phyloP scores from a whole-genome alignment of 176 grass and related monocot genomes.

The Triticum urartu region DNA sequence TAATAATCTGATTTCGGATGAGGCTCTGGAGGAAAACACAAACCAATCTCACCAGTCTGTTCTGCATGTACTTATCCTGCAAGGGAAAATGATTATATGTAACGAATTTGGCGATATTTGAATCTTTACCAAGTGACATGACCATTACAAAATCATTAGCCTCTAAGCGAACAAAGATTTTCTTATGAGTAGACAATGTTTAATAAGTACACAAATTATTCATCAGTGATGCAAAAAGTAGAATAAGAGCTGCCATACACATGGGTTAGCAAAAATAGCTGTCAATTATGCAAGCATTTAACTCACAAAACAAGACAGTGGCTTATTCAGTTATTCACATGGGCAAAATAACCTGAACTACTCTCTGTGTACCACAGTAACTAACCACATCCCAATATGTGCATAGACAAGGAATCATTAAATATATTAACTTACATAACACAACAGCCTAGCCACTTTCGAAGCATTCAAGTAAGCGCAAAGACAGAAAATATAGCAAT shows the following conservation, averaged over 20 bases:
- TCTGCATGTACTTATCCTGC: slow-evolving; percentile 99
- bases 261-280: background rate
- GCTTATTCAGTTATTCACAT: background rate
- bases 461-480: background rate
- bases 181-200: background rate
- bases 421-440: background rate
- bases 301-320: slow-evolving; percentile 11
- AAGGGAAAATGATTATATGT: slow-evolving; percentile 4
- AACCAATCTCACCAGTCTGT: slow-evolving; percentile 96
- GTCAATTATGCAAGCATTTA: background rate
- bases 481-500: background rate
- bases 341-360: slow-evolving; percentile 7
- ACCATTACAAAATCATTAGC: background rate
- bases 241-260: background rate
- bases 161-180: background rate
- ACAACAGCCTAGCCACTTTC: background rate
- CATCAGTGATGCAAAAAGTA: slow-evolving; percentile 9
- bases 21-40: slow-evolving; percentile 97
- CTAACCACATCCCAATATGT: background rate
- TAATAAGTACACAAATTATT: slow-evolving; percentile 1
- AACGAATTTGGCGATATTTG: background rate
- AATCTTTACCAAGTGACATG: background rate
- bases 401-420: slow-evolving; percentile 1
- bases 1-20: slow-evolving; percentile 98
- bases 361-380: background rate